These are phyloP conservation scores for Bipolaris zeicola DNA, from an alignment of 2,329 filamentous ascomycete genomes.

Conservation along the genomic window DNA sequence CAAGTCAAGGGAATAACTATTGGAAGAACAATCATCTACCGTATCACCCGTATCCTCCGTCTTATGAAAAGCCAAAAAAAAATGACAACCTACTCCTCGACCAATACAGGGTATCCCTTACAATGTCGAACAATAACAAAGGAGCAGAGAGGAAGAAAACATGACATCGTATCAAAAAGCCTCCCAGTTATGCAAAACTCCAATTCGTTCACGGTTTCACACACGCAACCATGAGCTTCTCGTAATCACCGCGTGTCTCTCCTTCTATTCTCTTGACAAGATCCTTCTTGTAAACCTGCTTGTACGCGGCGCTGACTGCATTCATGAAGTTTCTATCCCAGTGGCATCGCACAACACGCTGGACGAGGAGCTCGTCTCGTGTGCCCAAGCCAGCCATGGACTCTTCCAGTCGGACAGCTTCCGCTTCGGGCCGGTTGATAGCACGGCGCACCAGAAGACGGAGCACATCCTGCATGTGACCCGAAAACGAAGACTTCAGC, in stretches of 20 bases:
- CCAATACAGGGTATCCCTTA: background rate
- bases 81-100: background rate
- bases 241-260: conserved; percentile 86
- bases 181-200: background rate
- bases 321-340: conserved; percentile 79
- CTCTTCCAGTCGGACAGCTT: conserved; percentile 81
- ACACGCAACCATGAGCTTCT: conserved; percentile 73
- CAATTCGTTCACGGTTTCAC: conserved; percentile 44
- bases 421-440: conserved; percentile 80
- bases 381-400: conserved; percentile 87
- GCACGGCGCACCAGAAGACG: conserved; percentile 79
- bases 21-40: background rate
- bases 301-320: conserved; percentile 79
- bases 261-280: conserved; percentile 73
- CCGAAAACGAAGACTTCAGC: conserved; percentile 82
- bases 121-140: background rate
- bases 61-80: background rate
- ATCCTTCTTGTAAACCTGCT: conserved; percentile 70
- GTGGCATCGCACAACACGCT: conserved; percentile 78
- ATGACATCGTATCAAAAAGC: conserved; percentile 5
- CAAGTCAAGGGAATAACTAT: background rate
- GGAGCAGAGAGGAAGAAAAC: background rate
- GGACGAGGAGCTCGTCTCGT: conserved; percentile 79
- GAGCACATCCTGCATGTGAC: conserved; percentile 88
- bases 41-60: background rate